phyloP scores from a whole-genome alignment of 768 basidiomycete species.

The Strobilomyces dryophilus region DNA sequence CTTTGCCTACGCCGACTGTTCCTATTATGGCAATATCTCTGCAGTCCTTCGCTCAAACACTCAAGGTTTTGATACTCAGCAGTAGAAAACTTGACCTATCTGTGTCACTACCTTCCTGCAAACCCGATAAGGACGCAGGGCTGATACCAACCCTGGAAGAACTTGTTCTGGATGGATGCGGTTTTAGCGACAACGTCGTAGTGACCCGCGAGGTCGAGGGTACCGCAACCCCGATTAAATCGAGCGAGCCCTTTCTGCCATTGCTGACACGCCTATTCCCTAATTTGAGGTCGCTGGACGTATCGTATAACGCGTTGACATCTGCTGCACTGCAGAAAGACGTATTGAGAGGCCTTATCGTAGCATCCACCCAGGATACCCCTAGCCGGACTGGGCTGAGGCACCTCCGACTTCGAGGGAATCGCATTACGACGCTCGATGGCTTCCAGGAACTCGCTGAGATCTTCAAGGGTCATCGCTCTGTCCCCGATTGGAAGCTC shows the following conservation, averaged over 20 bases:
- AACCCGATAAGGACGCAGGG: constrained; percentile 29
- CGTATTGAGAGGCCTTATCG: constrained; percentile 46
- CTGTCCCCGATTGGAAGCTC: constrained; percentile 65
- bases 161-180: constrained; percentile 69
- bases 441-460: constrained; percentile 61
- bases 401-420: constrained; percentile 66
- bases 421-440: constrained; percentile 55
- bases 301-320: constrained; percentile 72
- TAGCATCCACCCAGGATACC: constrained; percentile 35
- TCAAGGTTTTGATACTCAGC: constrained; percentile 55
- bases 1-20: constrained; percentile 62
- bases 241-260: constrained; percentile 52
- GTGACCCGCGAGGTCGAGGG: constrained; percentile 37
- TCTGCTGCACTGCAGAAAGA: constrained; percentile 47
- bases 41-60: constrained; percentile 56
- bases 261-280: constrained; percentile 68
- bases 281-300: constrained; percentile 58
- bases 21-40: constrained; percentile 59
- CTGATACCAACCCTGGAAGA: constrained; percentile 70
- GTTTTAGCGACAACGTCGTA: constrained; percentile 55
- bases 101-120: constrained; percentile 47
- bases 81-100: constrained; percentile 67
- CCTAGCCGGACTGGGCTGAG: constrained; percentile 51
- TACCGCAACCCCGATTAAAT: constrained; percentile 38
- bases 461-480: constrained; percentile 60